A percentile compares a stretch with the other conserved stretches of the same genome.
Conservation (phyloP, 768 basidiomycete genomes). For the Flagelloscypha sp. region DNA sequence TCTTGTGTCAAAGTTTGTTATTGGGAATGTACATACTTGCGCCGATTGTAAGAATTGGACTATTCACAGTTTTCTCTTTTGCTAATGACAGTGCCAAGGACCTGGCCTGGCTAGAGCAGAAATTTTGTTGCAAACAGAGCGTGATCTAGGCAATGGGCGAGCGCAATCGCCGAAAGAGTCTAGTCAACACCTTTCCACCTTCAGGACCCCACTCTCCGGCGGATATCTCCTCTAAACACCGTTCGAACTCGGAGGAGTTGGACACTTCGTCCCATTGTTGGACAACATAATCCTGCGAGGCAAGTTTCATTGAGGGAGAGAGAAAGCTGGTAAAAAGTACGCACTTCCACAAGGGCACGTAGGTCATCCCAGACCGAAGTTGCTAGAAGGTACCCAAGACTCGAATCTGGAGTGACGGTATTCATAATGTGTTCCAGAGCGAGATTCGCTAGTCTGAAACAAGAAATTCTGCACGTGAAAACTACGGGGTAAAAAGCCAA, state of each 20-base stretch:
- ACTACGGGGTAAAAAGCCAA: too few species aligned
- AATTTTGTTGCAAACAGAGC: too few species aligned
- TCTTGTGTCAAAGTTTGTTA: too few species aligned
- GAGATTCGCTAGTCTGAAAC: slow-evolving; percentile 49
- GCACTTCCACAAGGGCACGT: slow-evolving; percentile 50
- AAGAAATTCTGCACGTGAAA: too few species aligned
- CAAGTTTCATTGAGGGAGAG: slow-evolving; percentile 9
- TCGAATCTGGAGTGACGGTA: slow-evolving; percentile 55
- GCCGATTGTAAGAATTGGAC: too few species aligned
- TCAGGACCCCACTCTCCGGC: slow-evolving; percentile 73
- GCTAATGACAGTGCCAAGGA: too few species aligned
- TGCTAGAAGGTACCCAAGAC: slow-evolving; percentile 66
- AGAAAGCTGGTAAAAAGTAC: slow-evolving; percentile 13
- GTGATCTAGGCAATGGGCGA: slow-evolving; percentile 38
- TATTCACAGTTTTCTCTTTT: too few species aligned
- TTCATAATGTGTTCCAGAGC: slow-evolving; percentile 69
- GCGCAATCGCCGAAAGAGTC: slow-evolving; percentile 56
- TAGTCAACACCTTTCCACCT: slow-evolving; percentile 61
- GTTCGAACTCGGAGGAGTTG: slow-evolving; percentile 54
- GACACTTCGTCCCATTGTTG: slow-evolving; percentile 71
- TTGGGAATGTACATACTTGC: too few species aligned
- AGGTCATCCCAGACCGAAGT: slow-evolving; percentile 60
- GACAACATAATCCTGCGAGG: slow-evolving; percentile 60
- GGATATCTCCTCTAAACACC: slow-evolving; percentile 63
- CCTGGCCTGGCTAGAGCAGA: too few species aligned